Evolutionary conservation across 345 rosid species (phyloP).

Genomic region (Syzygium grande): DNA sequence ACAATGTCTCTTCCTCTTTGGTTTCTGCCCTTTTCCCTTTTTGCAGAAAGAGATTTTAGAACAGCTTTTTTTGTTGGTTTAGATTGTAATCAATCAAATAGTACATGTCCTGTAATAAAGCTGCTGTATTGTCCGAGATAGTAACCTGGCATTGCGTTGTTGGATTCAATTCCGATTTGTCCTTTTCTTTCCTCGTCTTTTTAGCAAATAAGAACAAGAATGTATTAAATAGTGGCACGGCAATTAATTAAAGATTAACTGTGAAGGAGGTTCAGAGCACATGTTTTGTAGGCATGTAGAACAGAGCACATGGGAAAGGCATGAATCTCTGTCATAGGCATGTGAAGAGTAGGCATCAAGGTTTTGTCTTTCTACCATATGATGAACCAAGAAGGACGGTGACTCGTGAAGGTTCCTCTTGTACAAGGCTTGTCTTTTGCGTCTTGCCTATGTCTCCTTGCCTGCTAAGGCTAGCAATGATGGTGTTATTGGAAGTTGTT

Average conservation of each 20-base stretch:
- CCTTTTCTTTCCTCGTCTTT: not conserved
- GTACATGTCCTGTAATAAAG: constrained; percentile 11
- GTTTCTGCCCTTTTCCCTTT: not conserved
- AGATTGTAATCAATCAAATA: constrained; percentile 15
- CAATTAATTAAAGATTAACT: not conserved
- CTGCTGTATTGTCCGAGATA: constrained; percentile 13
- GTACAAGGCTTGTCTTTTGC: constrained; percentile 6
- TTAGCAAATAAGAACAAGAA: not conserved
- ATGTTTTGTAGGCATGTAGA: constrained; percentile 20
- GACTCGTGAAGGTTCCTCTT: constrained; percentile 22
- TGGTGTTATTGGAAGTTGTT: not conserved
- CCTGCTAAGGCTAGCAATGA: not conserved
- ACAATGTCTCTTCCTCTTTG: not conserved
- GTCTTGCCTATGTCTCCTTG: not conserved
- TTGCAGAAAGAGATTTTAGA: constrained; percentile 12
- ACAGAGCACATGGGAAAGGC: constrained; percentile 31
- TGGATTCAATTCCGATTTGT: not conserved
- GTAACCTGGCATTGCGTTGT: not conserved
- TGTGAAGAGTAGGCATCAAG: constrained; percentile 29
- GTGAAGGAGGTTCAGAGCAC: not conserved
- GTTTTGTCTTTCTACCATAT: constrained; percentile 11
- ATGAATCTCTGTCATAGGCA: constrained; percentile 6
- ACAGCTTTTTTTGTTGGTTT: constrained; percentile 14
- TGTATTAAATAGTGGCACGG: not conserved
- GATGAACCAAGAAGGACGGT: not conserved